These are phyloP conservation scores for Populus hybrid DNA, from an alignment of 441 rosid genomes.

Conservation along the genomic window DNA sequence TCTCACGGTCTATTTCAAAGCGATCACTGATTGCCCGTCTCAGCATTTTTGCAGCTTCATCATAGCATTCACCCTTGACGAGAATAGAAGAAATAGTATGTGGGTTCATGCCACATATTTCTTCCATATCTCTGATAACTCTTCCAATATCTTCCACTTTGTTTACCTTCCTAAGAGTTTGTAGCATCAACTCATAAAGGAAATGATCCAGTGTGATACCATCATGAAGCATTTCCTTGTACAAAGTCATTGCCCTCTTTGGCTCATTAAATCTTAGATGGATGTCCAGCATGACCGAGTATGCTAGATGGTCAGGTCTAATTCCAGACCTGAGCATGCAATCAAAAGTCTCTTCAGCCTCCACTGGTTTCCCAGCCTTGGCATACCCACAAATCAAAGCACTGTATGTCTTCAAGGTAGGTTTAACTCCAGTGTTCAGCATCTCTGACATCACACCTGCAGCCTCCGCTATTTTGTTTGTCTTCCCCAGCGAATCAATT, in stretches of 20 bases:
- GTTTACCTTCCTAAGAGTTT: constrained; percentile 48
- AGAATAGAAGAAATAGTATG: constrained; percentile 66
- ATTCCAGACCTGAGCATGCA: constrained; percentile 82
- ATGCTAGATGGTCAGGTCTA: constrained; percentile 78
- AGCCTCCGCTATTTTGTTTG: constrained; percentile 67
- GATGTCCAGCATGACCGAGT: constrained; percentile 85
- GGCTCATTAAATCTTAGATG: constrained; percentile 58
- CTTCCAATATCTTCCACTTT: constrained; percentile 55
- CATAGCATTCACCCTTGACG: constrained; percentile 81
- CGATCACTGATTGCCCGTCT: constrained; percentile 52
- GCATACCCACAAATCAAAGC: constrained; percentile 97
- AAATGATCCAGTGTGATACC: constrained; percentile 53
- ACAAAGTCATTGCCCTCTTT: constrained; percentile 59
- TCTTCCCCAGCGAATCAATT: constrained; percentile 91
- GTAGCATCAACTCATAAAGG: constrained; percentile 57
- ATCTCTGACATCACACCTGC: constrained; percentile 88
- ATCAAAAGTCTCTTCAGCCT: constrained; percentile 75
- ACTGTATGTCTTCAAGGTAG: constrained; percentile 81
- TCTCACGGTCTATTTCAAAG: constrained; percentile 50
- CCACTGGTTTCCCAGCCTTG: constrained; percentile 73
- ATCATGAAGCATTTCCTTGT: constrained; percentile 63
- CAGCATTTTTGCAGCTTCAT: constrained; percentile 70
- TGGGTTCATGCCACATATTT: constrained; percentile 59
- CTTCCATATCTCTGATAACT: constrained; percentile 70
- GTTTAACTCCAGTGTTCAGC: constrained; percentile 77